A percentile compares a stretch with the other conserved stretches of the same genome.
These are phyloP conservation scores for Zygotorulaspora chibaensis DNA, from an alignment of 805 yeast species.

Conservation along the genomic window DNA sequence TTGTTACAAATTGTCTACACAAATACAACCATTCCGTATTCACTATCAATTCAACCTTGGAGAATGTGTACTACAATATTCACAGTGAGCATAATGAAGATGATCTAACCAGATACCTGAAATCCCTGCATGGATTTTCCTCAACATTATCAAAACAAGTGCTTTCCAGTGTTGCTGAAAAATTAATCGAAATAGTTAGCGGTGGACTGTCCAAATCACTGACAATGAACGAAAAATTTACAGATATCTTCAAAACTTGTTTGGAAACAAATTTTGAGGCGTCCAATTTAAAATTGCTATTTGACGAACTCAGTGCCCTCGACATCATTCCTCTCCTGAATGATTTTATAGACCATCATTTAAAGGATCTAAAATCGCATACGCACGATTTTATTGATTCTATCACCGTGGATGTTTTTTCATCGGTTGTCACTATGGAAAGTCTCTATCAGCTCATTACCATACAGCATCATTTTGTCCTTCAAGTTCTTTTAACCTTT, in stretches of 20 bases:
- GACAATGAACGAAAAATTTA: constrained; percentile 33
- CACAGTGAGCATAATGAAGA: constrained; percentile 22
- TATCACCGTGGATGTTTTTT: constrained; percentile 23
- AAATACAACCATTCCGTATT: constrained; percentile 33
- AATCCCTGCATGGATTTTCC: constrained; percentile 40
- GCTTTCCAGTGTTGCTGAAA: constrained; percentile 32
- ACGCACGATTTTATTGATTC: constrained; percentile 21
- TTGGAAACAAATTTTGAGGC: constrained; percentile 42
- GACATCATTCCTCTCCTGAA: constrained; percentile 39
- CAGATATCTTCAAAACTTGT: constrained; percentile 39
- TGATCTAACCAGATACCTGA: constrained; percentile 31
- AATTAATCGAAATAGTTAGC: constrained; percentile 38
- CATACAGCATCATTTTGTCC: constrained; percentile 31
- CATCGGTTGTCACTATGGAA: constrained; percentile 24
- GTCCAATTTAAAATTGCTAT: constrained; percentile 37
- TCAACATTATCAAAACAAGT: constrained; percentile 38
- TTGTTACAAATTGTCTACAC: constrained; percentile 29
- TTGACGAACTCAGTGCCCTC: constrained; percentile 39
- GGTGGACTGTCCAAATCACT: constrained; percentile 32
- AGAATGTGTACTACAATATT: constrained; percentile 27
- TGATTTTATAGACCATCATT: constrained; percentile 34
- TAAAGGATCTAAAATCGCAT: constrained; percentile 5
- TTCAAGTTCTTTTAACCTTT: constrained; percentile 35
- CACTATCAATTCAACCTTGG: constrained; percentile 28
- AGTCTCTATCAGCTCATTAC: constrained; percentile 29